Evolutionary conservation across 352 stramenopile genomes (phyloP).

Genomic region (Pythium plurisporium): DNA sequence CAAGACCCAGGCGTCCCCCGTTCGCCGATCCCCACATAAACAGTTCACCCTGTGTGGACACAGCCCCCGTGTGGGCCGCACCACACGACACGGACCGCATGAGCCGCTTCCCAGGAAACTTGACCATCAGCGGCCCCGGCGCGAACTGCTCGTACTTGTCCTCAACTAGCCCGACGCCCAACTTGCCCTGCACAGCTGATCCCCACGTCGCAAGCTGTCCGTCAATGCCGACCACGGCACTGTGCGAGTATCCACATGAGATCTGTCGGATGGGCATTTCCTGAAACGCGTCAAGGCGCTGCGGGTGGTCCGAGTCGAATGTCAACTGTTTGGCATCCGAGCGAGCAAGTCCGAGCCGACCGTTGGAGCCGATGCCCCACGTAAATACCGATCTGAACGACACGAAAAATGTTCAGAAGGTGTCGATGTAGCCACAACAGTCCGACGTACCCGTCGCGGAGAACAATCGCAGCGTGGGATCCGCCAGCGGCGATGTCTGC

Average conservation of each 20-base stretch:
- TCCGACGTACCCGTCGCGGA: slow-evolving; percentile 63
- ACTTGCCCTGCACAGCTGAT: slow-evolving; percentile 70
- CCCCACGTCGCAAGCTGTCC: slow-evolving; percentile 90
- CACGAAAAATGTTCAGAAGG: neutral
- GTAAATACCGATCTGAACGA: slow-evolving; percentile 69
- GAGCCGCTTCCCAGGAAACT: slow-evolving; percentile 54
- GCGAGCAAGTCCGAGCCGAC: slow-evolving; percentile 71
- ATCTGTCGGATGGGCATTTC: slow-evolving; percentile 39
- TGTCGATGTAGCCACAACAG: neutral
- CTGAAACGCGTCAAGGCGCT: slow-evolving; percentile 48
- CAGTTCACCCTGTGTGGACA: slow-evolving; percentile 60
- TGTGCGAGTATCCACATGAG: slow-evolving; percentile 85
- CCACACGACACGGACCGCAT: slow-evolving; percentile 87
- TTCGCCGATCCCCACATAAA: slow-evolving; percentile 92
- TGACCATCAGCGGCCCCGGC: slow-evolving; percentile 32
- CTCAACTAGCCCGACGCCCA: slow-evolving; percentile 82
- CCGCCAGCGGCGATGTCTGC: slow-evolving; percentile 67
- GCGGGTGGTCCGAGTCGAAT: slow-evolving; percentile 61
- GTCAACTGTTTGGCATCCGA: slow-evolving; percentile 48
- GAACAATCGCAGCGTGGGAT: slow-evolving; percentile 76
- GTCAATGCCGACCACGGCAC: slow-evolving; percentile 65
- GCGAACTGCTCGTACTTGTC: slow-evolving; percentile 71
- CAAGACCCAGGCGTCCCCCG: slow-evolving; percentile 88
- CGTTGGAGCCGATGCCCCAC: slow-evolving; percentile 81
- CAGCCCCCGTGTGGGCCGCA: slow-evolving; percentile 70